A percentile compares a stretch with the other conserved stretches of the same genome.
Conservation (phyloP, 805 yeast species). For the Candida suzukii region DNA sequence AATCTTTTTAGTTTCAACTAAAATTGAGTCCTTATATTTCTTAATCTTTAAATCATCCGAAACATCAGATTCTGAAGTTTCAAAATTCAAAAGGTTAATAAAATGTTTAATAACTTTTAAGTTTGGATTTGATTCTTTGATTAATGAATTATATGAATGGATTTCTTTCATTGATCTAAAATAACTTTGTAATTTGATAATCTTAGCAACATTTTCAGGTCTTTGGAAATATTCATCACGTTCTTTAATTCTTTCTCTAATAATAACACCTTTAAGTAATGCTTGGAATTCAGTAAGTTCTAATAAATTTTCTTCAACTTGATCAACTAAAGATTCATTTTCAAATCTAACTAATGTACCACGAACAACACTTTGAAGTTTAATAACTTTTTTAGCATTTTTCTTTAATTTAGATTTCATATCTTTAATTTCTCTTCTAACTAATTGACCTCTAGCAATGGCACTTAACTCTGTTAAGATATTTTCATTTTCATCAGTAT, state of each 20-base stretch:
- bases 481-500: slow-evolving; percentile 27
- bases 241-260: slow-evolving; percentile 30
- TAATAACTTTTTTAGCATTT: slow-evolving; percentile 14
- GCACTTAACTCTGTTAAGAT: slow-evolving; percentile 30
- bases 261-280: slow-evolving; percentile 36
- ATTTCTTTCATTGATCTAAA: slow-evolving; percentile 64
- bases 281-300: slow-evolving; percentile 47
- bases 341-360: slow-evolving; percentile 58
- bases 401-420: slow-evolving; percentile 12
- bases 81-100: slow-evolving; percentile 61
- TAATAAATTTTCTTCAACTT: slow-evolving; percentile 36
- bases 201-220: slow-evolving; percentile 42
- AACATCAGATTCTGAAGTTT: slow-evolving; percentile 62
- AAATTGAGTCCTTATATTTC: slow-evolving; percentile 57
- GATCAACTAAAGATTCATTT: slow-evolving; percentile 46
- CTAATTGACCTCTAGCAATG: slow-evolving; percentile 34
- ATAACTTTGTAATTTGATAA: slow-evolving; percentile 68
- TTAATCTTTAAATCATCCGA: slow-evolving; percentile 69
- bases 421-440: slow-evolving; percentile 23
- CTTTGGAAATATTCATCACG: slow-evolving; percentile 40
- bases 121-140: slow-evolving; percentile 69
- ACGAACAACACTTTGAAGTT: slow-evolving; percentile 52
- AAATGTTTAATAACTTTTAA: slow-evolving; percentile 69
- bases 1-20: slow-evolving; percentile 61
- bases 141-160: slow-evolving; percentile 65